Base-by-base conservation (phyloP, 2,329 filamentous ascomycete genomes). In the Calonectria pteridis region DNA sequence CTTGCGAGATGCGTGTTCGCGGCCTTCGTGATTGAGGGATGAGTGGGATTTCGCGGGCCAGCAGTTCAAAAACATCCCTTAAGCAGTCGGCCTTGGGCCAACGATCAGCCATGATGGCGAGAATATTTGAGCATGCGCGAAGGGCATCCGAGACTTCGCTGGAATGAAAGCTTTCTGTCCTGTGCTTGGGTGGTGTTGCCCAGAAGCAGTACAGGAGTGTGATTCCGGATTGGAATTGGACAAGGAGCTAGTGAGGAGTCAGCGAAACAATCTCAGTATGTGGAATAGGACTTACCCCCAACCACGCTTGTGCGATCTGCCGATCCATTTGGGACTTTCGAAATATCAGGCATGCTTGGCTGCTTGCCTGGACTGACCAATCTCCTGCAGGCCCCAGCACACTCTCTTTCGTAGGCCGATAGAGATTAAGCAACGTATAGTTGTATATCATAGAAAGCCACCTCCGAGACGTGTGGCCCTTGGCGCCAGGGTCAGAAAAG, bases 191-290 rank as follows among this genome's bases (percentile, higher is more conserved):
- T 4, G 83, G 82, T 10, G 82, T 83, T 20, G 82, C 81, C 74
- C 79, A 84, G 73, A 83, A 84, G 73, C 83, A 84, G 72, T 84
- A 84, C 5, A 85, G 68, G 2, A 85, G 78, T 0, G 83, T 82
- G 1, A 84, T 79, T 11, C 83, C 83, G 5, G 80, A 83, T 71
- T 84, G 81, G 68, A 84, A 85, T 71, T 82, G 81, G 6, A 77
- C 75, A 0, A 83, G 68, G 0, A 82, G 74, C 76, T 78, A 23
- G 29, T 3, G 11, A 14, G 20, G 20, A 18, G 37, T 26, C 1
- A 40, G 46, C 18, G 65, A 40, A 23, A 9, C 4, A 23, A 11
- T 37, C 18, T 16, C 2, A 51, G 9, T 16, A 2, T 10, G 35
- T 13, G 13, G 37, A 0, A 9, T 3, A 2, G 6, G 7, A 77